Evolutionary conservation across 2,329 filamentous ascomycete species (phyloP).

Genomic region (Chrysoporthe deuterocubensis): DNA sequence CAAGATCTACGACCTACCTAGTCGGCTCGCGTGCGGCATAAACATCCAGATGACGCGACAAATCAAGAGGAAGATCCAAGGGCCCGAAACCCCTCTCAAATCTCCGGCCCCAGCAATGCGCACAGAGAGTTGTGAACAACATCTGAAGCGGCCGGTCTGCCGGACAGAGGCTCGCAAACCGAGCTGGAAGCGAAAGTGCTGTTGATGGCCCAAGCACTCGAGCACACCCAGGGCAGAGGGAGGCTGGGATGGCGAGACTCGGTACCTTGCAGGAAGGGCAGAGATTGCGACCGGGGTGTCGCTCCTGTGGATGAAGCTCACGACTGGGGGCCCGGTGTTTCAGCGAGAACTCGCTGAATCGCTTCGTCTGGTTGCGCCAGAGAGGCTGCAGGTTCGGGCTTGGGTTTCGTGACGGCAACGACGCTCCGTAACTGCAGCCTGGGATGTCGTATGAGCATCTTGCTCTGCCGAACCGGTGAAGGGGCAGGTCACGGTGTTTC

Average conservation of each 20-base stretch:
- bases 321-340: slow-evolving; percentile 10
- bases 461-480: neutral
- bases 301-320: slow-evolving; percentile 18
- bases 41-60: slow-evolving; percentile 15
- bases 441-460: neutral
- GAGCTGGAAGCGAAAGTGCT: neutral
- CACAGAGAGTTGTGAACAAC: neutral
- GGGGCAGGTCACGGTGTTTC: slow-evolving; percentile 5
- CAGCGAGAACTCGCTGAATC: slow-evolving; percentile 2
- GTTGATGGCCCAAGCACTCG: neutral
- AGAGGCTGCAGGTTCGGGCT: neutral
- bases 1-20: neutral
- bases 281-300: slow-evolving; percentile 19
- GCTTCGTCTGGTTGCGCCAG: slow-evolving; percentile 2
- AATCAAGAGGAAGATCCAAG: slow-evolving; percentile 8
- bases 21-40: slow-evolving; percentile 12
- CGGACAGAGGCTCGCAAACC: neutral
- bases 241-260: neutral
- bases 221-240: neutral
- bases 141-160: neutral
- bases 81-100: slow-evolving; percentile 11
- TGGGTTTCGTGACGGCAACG: neutral
- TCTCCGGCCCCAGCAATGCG: slow-evolving; percentile 20
- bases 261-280: slow-evolving; percentile 9
- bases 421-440: slow-evolving; percentile 9